Percentiles rank a stretch among this genome's conserved stretches.
phyloP scores from a whole-genome alignment of 1,284 basidiomycete species.

The Ustilago cynodontis region DNA sequence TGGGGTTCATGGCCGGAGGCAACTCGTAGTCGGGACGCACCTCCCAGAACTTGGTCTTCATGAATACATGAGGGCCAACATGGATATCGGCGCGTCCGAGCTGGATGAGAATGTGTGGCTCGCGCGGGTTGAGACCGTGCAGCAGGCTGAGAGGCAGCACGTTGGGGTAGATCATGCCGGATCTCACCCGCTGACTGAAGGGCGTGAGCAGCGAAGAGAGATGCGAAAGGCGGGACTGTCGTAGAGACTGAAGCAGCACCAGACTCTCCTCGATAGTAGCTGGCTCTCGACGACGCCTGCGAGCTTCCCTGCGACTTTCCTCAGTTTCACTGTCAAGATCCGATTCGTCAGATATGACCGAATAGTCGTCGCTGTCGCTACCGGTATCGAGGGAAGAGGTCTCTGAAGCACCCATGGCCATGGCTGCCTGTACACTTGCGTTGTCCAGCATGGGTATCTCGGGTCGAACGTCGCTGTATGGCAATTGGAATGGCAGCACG shows the following conservation, averaged over 20 bases:
- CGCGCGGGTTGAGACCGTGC: conserved; percentile 57
- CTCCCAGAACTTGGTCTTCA: conserved; percentile 65
- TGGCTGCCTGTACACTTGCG: conserved; percentile 43
- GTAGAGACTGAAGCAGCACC: conserved; percentile 63
- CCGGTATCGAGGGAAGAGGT: conserved; percentile 43
- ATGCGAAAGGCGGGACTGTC: conserved; percentile 67
- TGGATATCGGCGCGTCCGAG: conserved; percentile 63
- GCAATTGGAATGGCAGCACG: conserved; percentile 56
- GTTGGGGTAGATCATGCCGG: conserved; percentile 57
- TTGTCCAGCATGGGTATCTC: conserved; percentile 51
- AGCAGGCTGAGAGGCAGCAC: conserved; percentile 55
- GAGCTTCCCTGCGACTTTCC: conserved; percentile 37
- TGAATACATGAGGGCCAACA: conserved; percentile 62
- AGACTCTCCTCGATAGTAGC: conserved; percentile 55
- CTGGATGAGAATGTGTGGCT: conserved; percentile 58
- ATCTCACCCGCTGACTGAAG: conserved; percentile 58
- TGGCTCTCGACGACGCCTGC: conserved; percentile 43
- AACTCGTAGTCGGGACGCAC: conserved; percentile 53
- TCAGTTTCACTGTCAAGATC: conserved; percentile 48
- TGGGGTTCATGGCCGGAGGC: conserved; percentile 23
- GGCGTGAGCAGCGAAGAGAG: conserved; percentile 64
- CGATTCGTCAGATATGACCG: conserved; percentile 42
- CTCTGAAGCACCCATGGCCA: conserved; percentile 51
- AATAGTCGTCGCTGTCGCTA: conserved; percentile 53
- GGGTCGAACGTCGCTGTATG: conserved; percentile 36